Conservation (phyloP, 441 rosid genomes). For the Eutrema salsugineum region DNA sequence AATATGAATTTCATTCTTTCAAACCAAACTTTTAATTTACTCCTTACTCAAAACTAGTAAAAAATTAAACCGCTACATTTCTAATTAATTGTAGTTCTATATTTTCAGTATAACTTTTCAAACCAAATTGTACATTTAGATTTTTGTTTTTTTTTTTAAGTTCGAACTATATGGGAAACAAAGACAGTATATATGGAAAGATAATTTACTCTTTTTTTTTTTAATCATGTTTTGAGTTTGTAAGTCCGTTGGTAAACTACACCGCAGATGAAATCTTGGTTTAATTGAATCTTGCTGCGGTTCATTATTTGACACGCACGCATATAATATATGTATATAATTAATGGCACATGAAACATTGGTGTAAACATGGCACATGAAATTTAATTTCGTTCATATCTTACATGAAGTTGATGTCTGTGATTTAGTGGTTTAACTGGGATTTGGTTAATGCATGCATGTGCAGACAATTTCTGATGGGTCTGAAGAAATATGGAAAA, state of each 20-base stretch:
- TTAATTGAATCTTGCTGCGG: not conserved
- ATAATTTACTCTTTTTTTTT: too few relatives aligned
- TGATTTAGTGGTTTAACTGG: not conserved
- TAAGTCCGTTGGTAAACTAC: not conserved
- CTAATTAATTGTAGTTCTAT: too few relatives aligned
- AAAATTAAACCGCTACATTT: too few relatives aligned
- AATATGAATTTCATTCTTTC: not conserved
- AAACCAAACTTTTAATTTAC: not conserved
- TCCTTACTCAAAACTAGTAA: too few relatives aligned
- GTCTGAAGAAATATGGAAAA: slow-evolving; percentile 91
- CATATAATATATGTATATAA: not conserved
- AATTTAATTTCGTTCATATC: not conserved
- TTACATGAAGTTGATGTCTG: not conserved
- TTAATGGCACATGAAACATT: not conserved
- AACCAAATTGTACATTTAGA: too few relatives aligned
- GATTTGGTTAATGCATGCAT: slow-evolving; percentile 9
- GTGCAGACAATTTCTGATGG: slow-evolving; percentile 83
- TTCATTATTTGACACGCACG: not conserved
- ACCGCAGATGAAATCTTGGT: not conserved
- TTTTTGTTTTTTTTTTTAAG: too few relatives aligned
- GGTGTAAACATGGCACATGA: not conserved
- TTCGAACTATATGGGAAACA: too few relatives aligned
- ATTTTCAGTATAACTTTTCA: too few relatives aligned
- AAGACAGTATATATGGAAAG: too few relatives aligned
- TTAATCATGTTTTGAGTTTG: not conserved